Conservation (phyloP, 441 rosid genomes). For the Cnidoscolus chayamansa region DNA sequence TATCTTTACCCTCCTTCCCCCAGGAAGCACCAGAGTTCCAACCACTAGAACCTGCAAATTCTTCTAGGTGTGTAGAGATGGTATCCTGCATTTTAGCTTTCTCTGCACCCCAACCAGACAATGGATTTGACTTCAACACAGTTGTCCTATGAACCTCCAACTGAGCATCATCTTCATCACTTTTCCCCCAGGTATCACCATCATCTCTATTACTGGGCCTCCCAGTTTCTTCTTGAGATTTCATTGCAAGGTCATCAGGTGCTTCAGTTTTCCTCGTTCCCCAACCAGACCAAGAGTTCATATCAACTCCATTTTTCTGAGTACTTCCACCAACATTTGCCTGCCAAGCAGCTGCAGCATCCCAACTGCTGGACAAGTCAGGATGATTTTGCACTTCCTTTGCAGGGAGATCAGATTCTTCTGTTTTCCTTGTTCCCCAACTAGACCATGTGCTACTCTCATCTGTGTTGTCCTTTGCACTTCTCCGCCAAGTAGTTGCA, state of each 20-base stretch:
- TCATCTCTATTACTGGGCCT: background rate
- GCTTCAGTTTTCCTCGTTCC: conserved; percentile 22
- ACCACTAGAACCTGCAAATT: background rate
- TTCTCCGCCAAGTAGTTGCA: conserved; percentile 15
- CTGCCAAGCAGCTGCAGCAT: conserved; percentile 18
- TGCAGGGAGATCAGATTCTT: conserved; percentile 3
- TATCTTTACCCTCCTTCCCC: background rate
- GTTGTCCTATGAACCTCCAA: background rate
- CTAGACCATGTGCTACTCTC: conserved; percentile 33
- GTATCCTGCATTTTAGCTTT: too few relatives aligned
- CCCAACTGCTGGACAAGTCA: conserved; percentile 25
- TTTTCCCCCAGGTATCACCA: too few relatives aligned
- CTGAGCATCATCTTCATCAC: background rate
- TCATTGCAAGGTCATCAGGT: background rate
- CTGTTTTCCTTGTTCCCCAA: conserved; percentile 37
- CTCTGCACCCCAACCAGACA: too few relatives aligned
- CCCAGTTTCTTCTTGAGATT: background rate
- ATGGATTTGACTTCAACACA: too few relatives aligned
- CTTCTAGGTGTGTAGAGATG: background rate
- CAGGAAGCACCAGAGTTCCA: conserved; percentile 14
- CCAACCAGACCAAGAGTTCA: conserved; percentile 46
- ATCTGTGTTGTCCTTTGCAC: background rate
- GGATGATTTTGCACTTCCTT: background rate
- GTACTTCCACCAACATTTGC: background rate
- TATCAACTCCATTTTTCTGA: conserved; percentile 3